These are phyloP conservation scores for Fusarium ambrosium DNA, from an alignment of 2,329 filamentous ascomycete species.

Conservation along the genomic window DNA sequence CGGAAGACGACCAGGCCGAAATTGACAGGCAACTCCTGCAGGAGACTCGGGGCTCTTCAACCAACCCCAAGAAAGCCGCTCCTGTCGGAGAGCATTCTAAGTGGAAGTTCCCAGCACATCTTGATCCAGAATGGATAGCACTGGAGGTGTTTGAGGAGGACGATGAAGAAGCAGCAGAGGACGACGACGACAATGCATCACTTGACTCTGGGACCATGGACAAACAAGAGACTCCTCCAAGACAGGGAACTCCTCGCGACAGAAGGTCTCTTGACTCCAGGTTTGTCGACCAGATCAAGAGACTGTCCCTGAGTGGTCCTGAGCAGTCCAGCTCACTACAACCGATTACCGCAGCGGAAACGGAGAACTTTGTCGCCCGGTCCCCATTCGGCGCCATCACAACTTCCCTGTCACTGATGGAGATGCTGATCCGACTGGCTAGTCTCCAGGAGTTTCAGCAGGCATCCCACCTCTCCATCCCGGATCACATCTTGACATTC, in stretches of 20 bases:
- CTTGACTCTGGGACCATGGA: slow-evolving; percentile 53
- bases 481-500: slow-evolving; percentile 89
- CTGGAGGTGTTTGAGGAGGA: slow-evolving; percentile 85
- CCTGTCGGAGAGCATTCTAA: slow-evolving; percentile 7
- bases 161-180: slow-evolving; percentile 42
- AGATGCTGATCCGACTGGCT: slow-evolving; percentile 87
- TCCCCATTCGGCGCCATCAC: slow-evolving; percentile 67
- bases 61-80: slow-evolving; percentile 2
- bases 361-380: slow-evolving; percentile 52
- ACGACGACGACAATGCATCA: slow-evolving; percentile 64
- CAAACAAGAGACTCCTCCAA: slow-evolving; percentile 44
- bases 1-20: slow-evolving; percentile 57
- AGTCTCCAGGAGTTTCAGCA: slow-evolving; percentile 95
- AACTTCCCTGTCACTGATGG: slow-evolving; percentile 79
- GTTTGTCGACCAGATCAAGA: slow-evolving; percentile 58
- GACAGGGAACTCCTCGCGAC: slow-evolving; percentile 14
- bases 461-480: slow-evolving; percentile 87
- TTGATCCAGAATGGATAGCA: slow-evolving; percentile 93
- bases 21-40: slow-evolving; percentile 61
- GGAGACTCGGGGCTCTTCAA: slow-evolving; percentile 27
- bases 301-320: slow-evolving; percentile 52
- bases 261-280: slow-evolving; percentile 54
- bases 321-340: slow-evolving; percentile 15
- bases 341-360: slow-evolving; percentile 29
- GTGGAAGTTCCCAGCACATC: slow-evolving; percentile 72